phyloP scores from a whole-genome alignment of 2,329 filamentous ascomycete species.

The Penicillium brasilianum region DNA sequence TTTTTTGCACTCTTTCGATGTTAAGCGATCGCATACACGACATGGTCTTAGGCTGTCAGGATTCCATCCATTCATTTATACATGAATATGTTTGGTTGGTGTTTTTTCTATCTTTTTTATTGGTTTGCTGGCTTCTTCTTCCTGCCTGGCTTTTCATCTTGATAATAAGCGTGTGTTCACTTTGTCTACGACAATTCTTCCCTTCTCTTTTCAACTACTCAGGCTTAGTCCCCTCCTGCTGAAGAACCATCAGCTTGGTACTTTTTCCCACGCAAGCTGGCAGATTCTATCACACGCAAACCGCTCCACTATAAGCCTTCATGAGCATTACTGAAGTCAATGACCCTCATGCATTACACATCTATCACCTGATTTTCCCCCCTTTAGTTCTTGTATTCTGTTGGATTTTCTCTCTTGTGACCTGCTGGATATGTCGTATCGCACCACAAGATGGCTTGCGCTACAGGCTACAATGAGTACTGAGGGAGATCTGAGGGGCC shows the following conservation, averaged over 20 bases:
- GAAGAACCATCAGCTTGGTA: not conserved
- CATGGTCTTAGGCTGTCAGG: conserved; percentile 9
- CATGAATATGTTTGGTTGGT: conserved; percentile 2
- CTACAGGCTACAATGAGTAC: not conserved
- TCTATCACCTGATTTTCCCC: not conserved
- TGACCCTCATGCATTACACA: not conserved
- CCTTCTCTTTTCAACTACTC: not conserved
- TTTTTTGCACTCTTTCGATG: conserved; percentile 4
- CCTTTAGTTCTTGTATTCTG: not conserved
- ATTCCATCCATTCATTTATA: not conserved
- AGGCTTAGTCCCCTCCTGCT: not conserved
- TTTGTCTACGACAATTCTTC: not conserved
- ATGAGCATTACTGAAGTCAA: not conserved
- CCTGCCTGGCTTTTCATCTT: not conserved
- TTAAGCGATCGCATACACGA: conserved; percentile 13
- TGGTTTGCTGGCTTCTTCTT: conserved; percentile 1
- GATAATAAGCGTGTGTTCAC: not conserved
- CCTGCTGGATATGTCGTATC: not conserved
- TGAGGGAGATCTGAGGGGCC: not conserved
- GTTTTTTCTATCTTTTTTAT: not conserved
- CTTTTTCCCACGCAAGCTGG: not conserved
- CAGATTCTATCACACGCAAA: not conserved
- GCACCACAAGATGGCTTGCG: not conserved
- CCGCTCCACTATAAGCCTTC: not conserved
- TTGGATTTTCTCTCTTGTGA: not conserved